A percentile compares a stretch with the other conserved stretches of the same genome.
Evolutionary conservation across 163 green algal genomes (phyloP).

Genomic region (Smithsoniella earleae): DNA sequence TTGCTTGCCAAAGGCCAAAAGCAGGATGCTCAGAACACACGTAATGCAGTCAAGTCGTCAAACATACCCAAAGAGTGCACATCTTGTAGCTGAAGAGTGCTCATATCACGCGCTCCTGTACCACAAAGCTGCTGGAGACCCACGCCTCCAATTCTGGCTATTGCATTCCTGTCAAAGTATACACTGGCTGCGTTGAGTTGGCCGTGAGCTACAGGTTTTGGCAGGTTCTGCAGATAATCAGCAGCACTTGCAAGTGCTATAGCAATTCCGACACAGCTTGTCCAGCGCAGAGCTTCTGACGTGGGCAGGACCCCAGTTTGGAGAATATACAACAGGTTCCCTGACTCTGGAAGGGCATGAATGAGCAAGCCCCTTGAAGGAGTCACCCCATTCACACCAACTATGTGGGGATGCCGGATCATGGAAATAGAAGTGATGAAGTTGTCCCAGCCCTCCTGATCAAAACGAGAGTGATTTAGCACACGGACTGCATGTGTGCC

Average conservation of each 20-base stretch:
- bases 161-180: conserved; percentile 16
- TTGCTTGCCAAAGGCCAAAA: neutral
- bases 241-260: neutral
- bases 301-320: conserved; percentile 18
- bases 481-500: conserved; percentile 14
- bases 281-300: conserved; percentile 5
- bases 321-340: conserved; percentile 26
- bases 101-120: neutral
- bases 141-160: neutral
- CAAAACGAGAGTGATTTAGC: neutral
- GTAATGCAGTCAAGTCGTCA: neutral
- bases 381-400: conserved; percentile 3
- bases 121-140: neutral
- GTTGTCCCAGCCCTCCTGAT: no score
- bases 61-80: neutral
- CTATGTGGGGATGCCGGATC: neutral
- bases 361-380: conserved; percentile 9
- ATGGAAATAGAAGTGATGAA: no score
- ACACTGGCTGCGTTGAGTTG: neutral
- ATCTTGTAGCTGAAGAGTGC: neutral
- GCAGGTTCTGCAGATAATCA: conserved; percentile 18
- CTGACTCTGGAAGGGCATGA: conserved; percentile 17
- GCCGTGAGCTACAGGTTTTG: neutral
- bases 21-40: neutral
- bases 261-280: conserved; percentile 19